Percentiles rank a stretch among this genome's conserved stretches.
phyloP scores from a whole-genome alignment of 2,329 filamentous ascomycete genomes.

The Phaeosphaeria sp. region DNA sequence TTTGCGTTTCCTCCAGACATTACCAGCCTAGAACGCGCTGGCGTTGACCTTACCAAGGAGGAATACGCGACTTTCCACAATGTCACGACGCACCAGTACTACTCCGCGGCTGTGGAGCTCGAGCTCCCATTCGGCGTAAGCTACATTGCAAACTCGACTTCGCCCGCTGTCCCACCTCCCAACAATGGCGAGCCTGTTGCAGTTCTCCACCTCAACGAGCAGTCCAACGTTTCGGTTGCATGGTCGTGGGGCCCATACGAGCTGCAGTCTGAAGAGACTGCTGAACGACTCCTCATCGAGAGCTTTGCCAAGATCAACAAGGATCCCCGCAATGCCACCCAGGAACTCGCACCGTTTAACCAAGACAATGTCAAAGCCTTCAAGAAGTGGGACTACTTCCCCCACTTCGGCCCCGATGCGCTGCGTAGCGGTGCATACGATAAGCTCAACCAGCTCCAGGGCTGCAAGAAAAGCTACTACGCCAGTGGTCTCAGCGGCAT shows the following conservation, averaged over 20 bases:
- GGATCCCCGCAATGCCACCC: constrained; percentile 42
- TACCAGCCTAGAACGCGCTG: constrained; percentile 39
- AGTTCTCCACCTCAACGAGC: constrained; percentile 36
- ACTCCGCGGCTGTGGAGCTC: constrained; percentile 42
- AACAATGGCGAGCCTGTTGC: constrained; percentile 44
- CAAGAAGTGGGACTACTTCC: constrained; percentile 49
- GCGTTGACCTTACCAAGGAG: constrained; percentile 41
- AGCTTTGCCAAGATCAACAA: constrained; percentile 45
- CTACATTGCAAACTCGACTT: constrained; percentile 37
- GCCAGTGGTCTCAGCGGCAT: constrained; percentile 46
- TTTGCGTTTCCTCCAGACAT: constrained; percentile 46
- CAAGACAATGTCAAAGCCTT: constrained; percentile 40
- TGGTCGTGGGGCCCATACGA: constrained; percentile 49
- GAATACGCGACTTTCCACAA: constrained; percentile 42
- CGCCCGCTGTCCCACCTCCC: constrained; percentile 36
- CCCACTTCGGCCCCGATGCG: constrained; percentile 40
- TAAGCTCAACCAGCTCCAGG: constrained; percentile 43
- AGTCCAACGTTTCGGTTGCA: constrained; percentile 40
- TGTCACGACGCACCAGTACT: constrained; percentile 46
- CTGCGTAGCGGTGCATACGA: constrained; percentile 37
- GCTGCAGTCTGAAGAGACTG: constrained; percentile 35
- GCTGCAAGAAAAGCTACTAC: constrained; percentile 46
- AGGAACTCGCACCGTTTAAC: constrained; percentile 22
- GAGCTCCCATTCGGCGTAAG: constrained; percentile 45
- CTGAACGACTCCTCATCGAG: constrained; percentile 32